A percentile compares a stretch with the other conserved stretches of the same genome.
These are phyloP conservation scores for Thymus quinquecostatus DNA, from an alignment of 257 asterid species.

Conservation along the genomic window DNA sequence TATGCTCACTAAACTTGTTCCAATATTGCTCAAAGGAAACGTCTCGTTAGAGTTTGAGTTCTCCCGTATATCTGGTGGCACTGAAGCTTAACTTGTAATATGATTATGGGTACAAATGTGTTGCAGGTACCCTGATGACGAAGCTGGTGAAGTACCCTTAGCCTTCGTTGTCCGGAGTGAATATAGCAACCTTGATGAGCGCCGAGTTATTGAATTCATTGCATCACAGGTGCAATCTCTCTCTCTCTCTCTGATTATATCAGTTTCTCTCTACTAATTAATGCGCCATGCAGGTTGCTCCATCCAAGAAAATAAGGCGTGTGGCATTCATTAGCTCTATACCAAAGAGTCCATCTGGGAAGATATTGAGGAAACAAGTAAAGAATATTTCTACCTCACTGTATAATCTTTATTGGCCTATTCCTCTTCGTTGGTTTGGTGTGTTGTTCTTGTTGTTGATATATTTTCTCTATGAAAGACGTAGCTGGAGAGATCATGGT, in stretches of 20 bases:
- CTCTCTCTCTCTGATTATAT: neutral
- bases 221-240: constrained; percentile 44
- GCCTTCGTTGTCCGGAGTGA: constrained; percentile 53
- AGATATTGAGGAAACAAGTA: constrained; percentile 55
- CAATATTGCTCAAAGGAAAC: neutral
- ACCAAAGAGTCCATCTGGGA: constrained; percentile 57
- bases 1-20: too few species aligned
- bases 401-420: constrained; percentile 38
- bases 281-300: constrained; percentile 49
- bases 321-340: constrained; percentile 49
- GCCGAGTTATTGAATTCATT: constrained; percentile 44
- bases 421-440: neutral
- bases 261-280: neutral
- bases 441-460: neutral
- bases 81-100: neutral
- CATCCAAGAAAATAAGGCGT: constrained; percentile 57
- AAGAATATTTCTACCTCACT: constrained; percentile 33
- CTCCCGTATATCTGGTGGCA: neutral
- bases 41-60: neutral
- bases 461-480: too few species aligned
- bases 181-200: constrained; percentile 38
- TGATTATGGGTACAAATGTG: neutral
- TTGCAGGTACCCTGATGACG: constrained; percentile 55
- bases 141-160: constrained; percentile 60
- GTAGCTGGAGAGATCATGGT: too few species aligned